A percentile compares a stretch with the other conserved stretches of the same genome.
phyloP scores from a whole-genome alignment of 78 protist genomes.

The Cavenderia fasciculata region DNA sequence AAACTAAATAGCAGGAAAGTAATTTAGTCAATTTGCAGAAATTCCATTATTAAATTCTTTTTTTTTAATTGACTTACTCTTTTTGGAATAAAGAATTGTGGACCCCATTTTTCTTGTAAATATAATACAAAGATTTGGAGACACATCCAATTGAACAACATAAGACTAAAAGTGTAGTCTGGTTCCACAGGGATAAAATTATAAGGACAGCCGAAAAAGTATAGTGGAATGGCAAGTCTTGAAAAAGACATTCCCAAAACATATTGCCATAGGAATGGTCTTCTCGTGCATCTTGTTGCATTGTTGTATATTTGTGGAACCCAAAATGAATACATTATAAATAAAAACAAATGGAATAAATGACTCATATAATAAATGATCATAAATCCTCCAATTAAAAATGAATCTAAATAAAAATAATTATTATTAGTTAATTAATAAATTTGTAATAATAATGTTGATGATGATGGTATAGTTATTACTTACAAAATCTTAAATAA shows the following conservation, averaged over 20 bases:
- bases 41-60: not conserved
- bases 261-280: constrained; percentile 64
- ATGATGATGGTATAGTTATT: not conserved
- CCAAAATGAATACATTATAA: constrained; percentile 85
- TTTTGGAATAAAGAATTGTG: constrained; percentile 87
- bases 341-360: constrained; percentile 55
- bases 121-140: constrained; percentile 50
- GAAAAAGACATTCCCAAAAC: constrained; percentile 79
- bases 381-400: constrained; percentile 72
- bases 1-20: not conserved
- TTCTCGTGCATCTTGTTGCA: constrained; percentile 23
- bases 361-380: constrained; percentile 75
- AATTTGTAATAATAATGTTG: not conserved
- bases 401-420: constrained; percentile 38
- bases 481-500: constrained; percentile 83
- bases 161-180: constrained; percentile 3
- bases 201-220: constrained; percentile 83
- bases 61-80: constrained; percentile 38
- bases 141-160: constrained; percentile 56
- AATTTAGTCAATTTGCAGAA: not conserved
- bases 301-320: constrained; percentile 83
- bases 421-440: not conserved
- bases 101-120: constrained; percentile 82
- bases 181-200: constrained; percentile 71
- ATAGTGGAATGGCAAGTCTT: constrained; percentile 81